phyloP scores from a whole-genome alignment of 2,329 filamentous ascomycete species.

The Apiospora sp. region DNA sequence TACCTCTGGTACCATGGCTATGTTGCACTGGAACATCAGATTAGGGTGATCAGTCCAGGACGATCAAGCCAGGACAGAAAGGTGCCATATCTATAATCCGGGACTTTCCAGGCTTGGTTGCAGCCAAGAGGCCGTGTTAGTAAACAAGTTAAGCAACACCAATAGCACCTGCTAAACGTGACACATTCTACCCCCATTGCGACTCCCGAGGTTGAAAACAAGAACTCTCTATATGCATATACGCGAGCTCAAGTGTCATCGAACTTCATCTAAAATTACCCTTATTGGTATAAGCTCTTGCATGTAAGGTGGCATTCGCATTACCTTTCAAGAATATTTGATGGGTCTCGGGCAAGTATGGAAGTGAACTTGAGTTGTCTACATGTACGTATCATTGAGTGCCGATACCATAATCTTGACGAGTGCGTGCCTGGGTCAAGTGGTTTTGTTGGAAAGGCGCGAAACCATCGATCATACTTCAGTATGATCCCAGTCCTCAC shows the following conservation, averaged over 20 bases:
- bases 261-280: background rate
- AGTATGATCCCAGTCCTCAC: no score
- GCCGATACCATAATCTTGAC: background rate
- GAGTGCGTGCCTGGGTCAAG: background rate
- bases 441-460: background rate
- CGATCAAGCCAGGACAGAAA: background rate
- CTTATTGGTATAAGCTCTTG: background rate
- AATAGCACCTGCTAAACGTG: background rate
- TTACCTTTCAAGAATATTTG: background rate
- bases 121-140: no score
- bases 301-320: background rate
- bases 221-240: background rate
- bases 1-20: background rate
- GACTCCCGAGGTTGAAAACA: background rate
- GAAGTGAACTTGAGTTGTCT: background rate
- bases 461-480: background rate
- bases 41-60: background rate
- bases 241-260: background rate
- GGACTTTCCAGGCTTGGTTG: no score
- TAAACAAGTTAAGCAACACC: background rate
- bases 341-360: background rate
- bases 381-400: background rate
- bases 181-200: background rate
- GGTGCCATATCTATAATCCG: background rate
- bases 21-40: background rate